Evolutionary conservation across 1,284 basidiomycete genomes (phyloP), one percentile per base, ranked within the genome.

Genomic region (Puccinia horiana): DNA sequence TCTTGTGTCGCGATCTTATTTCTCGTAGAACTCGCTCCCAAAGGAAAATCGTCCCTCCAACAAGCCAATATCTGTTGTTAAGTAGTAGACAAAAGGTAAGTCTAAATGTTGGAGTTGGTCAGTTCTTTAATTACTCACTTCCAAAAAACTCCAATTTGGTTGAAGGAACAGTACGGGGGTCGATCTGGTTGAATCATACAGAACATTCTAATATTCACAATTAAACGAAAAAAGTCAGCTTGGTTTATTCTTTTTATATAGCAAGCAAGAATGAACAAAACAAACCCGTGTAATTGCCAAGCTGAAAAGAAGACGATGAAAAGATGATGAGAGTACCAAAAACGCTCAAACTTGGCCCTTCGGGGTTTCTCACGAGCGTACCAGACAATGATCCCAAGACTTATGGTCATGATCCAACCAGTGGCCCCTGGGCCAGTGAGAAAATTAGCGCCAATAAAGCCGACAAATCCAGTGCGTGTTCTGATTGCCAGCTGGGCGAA

Each of bases 121-220:
- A n/a, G 2, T 26, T 69, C 65, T 29, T 29, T 12, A 65, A 6
- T 65, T 44, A 88, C 91, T 84, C 85, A 94, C 92, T 85, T 84
- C 94, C 94, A 96, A 88, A 96, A 96, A 83, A 95, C 93, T 84
- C 94, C 94, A 84, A 95, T 91, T n/a, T 88, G 90, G 86, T 92
- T 92, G 87, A 87, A 92, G 5, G 92, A 93, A 88, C 94, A 96
- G 88, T 90, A 94, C 0, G 93, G 94, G 0, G 92, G 90, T 77
- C 92, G 89, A 87, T 95, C 93, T n/a, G 94, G 94, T 88, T 94
- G 88, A 87, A 94, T 93, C 93, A 93, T 94, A 87, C 94, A 95
- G 90, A 94, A 95, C 92, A 95, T 93, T 79, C 94, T 94, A 37
- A 18, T 1, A 42, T 49, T 42, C 0, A 12, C 5, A 29, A 86